These are phyloP conservation scores for Dichotomopilus funicola DNA, from an alignment of 2,329 filamentous ascomycete species.

Conservation along the genomic window DNA sequence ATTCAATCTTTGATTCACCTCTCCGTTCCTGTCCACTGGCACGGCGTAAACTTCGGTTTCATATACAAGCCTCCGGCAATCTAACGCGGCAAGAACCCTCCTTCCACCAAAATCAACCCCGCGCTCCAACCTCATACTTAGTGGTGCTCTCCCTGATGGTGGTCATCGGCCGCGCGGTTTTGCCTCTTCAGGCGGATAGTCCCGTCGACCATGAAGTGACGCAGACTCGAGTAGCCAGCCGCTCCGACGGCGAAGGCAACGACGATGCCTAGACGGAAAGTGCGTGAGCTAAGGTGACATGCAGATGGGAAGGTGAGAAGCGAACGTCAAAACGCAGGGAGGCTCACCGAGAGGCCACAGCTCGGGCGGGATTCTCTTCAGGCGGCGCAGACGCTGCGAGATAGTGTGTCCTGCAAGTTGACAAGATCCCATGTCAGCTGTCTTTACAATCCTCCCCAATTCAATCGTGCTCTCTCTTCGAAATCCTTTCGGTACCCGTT, in stretches of 20 bases:
- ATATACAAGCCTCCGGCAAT: constrained; percentile 20
- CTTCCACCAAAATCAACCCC: constrained; percentile 13
- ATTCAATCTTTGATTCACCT: constrained; percentile 1
- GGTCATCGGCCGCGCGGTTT: constrained; percentile 42
- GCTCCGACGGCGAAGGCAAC: constrained; percentile 77
- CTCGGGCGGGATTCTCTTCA: constrained; percentile 88
- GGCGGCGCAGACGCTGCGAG: constrained; percentile 84
- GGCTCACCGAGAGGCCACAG: constrained; percentile 83
- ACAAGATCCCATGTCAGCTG: constrained; percentile 17
- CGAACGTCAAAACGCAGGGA: not conserved
- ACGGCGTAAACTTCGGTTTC: constrained; percentile 7
- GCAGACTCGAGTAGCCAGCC: constrained; percentile 71
- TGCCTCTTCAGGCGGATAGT: constrained; percentile 81
- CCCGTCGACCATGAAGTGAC: constrained; percentile 85
- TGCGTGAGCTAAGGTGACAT: not conserved
- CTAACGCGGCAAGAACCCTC: constrained; percentile 14
- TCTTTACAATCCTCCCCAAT: constrained; percentile 9
- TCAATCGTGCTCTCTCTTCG: constrained; percentile 1
- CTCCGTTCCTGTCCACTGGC: not conserved
- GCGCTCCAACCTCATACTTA: constrained; percentile 5
- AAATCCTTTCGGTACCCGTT: constrained; percentile 4
- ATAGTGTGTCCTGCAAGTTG: constrained; percentile 75
- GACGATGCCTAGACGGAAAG: constrained; percentile 60
- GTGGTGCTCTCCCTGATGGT: constrained; percentile 23
- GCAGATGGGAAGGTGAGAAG: not conserved